Base-by-base conservation (phyloP, 2,329 filamentous ascomycete species). In the Botrytis tulipae region DNA sequence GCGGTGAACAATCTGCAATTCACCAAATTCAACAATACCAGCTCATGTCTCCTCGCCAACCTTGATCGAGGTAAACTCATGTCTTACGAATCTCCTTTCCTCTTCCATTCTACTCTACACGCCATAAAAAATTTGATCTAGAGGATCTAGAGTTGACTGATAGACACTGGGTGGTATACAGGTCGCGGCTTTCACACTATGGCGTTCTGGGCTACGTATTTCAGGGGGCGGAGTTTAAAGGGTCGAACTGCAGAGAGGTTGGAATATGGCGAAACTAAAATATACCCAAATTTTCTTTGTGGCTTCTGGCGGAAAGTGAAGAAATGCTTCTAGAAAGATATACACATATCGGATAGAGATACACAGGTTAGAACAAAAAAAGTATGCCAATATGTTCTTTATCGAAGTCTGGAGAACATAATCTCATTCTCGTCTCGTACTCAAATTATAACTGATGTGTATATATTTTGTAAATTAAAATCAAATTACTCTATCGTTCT, bases 31-130 rank as follows among this genome's bases (percentile, higher is more conserved):
- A 57, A n/a, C 66, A 42, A 20, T 68, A 57, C 35, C 66, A 68
- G 48, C 46, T 68, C 10, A 32, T 68, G 35, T 32, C 66, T 37
- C 66, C 66, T 68, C 66, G 48, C 10, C 66, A 68, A 25, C 35
- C 48, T 22, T 57, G 16, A 18, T n/a, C 14, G 44, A n/a, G 25
- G 2, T 51, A 8, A 57, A 16, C n/a, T 18, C 14, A 29, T 29
- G 10, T 29, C 51, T 57, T 18, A 57, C 25, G n/a, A 32, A 14
- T 29, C 51, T 57, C 22, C 10, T n/a, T 8, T 32, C 18, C 5
- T 32, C 20, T 57, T 54, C 8, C 18, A 16, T 42, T 32, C 10
- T 5, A 25, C 40, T 14, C 54, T 40, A 14, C 25, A 22, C 25
- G 25, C 16, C 3, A 57, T 29, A 12, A n/a, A 12, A 32, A 2